phyloP scores from a whole-genome alignment of 2,329 filamentous ascomycete species.

The Byssoonygena ceratinophila region DNA sequence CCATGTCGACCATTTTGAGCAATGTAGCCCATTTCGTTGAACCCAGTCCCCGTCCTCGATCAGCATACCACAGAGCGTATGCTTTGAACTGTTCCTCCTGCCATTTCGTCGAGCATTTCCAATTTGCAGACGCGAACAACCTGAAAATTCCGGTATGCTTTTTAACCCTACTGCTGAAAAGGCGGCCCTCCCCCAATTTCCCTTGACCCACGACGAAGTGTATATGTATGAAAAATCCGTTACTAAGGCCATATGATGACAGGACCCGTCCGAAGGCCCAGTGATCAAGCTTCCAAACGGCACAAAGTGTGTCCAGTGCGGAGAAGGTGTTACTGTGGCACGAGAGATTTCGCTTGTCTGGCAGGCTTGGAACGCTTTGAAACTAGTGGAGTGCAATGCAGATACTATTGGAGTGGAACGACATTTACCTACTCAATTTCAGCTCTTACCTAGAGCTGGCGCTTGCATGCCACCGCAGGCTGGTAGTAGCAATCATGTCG shows the following conservation, averaged over 20 bases:
- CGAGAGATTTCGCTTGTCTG: constrained; percentile 31
- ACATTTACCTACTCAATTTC: constrained; percentile 24
- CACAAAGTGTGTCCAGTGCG: constrained; percentile 29
- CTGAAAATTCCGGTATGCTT: constrained; percentile 24
- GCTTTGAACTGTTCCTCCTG: constrained; percentile 30
- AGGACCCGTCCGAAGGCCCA: constrained; percentile 12
- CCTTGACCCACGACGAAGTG: neutral
- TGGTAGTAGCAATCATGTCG: neutral
- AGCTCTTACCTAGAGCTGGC: constrained; percentile 9
- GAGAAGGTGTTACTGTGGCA: constrained; percentile 27
- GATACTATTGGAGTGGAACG: constrained; percentile 33
- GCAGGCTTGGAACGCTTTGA: constrained; percentile 31
- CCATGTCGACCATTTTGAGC: constrained; percentile 28
- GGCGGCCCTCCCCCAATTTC: neutral
- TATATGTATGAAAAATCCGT: too few relatives aligned
- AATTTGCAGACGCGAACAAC: constrained; percentile 24
- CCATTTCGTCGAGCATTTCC: constrained; percentile 31
- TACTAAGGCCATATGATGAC: too few relatives aligned
- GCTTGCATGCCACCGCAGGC: neutral
- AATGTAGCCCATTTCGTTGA: constrained; percentile 31
- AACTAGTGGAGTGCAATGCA: constrained; percentile 29
- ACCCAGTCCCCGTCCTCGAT: constrained; percentile 24
- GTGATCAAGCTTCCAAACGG: constrained; percentile 17
- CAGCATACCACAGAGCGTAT: constrained; percentile 27
- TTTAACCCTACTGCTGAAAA: neutral